A percentile compares a stretch with the other conserved stretches of the same genome.
These are phyloP conservation scores for Sporisorium graminicola DNA, from an alignment of 1,284 basidiomycete species.

Conservation along the genomic window DNA sequence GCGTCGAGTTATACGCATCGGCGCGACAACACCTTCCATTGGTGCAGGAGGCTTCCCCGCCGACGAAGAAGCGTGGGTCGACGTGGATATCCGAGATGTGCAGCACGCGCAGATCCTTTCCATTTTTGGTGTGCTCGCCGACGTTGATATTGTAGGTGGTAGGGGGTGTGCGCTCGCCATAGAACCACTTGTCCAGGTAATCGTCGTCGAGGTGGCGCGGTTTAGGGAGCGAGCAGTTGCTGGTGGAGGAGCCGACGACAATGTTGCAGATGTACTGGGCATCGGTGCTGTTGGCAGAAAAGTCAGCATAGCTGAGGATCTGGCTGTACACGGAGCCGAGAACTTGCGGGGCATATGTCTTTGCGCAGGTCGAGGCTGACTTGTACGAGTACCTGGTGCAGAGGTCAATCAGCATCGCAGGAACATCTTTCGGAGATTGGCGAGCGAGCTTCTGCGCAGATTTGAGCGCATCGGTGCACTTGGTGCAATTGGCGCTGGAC, in stretches of 20 bases:
- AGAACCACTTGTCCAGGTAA: slow-evolving; percentile 63
- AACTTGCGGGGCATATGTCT: slow-evolving; percentile 42
- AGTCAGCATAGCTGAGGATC: slow-evolving; percentile 65
- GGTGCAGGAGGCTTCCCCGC: slow-evolving; percentile 81
- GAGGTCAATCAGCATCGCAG: slow-evolving; percentile 75
- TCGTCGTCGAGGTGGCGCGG: slow-evolving; percentile 42
- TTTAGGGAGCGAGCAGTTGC: slow-evolving; percentile 53
- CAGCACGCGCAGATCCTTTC: slow-evolving; percentile 78
- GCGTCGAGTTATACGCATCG: slow-evolving; percentile 74
- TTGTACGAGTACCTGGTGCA: slow-evolving; percentile 77
- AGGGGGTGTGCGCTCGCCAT: slow-evolving; percentile 43
- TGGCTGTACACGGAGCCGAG: slow-evolving; percentile 60
- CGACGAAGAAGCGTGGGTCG: slow-evolving; percentile 82
- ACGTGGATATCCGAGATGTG: slow-evolving; percentile 84
- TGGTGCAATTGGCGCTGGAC: slow-evolving; percentile 73
- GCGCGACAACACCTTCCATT: slow-evolving; percentile 80
- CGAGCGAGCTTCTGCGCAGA: slow-evolving; percentile 78
- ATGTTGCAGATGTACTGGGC: slow-evolving; percentile 63
- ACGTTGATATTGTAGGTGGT: slow-evolving; percentile 35
- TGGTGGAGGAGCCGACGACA: slow-evolving; percentile 42
- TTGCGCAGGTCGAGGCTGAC: slow-evolving; percentile 71
- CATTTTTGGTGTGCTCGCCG: slow-evolving; percentile 68
- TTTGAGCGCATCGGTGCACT: slow-evolving; percentile 77
- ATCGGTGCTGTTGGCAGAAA: slow-evolving; percentile 50
- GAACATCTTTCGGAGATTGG: slow-evolving; percentile 77